phyloP scores from a whole-genome alignment of 2,329 filamentous ascomycete species.

The Aaosphaeria pasadenensis region DNA sequence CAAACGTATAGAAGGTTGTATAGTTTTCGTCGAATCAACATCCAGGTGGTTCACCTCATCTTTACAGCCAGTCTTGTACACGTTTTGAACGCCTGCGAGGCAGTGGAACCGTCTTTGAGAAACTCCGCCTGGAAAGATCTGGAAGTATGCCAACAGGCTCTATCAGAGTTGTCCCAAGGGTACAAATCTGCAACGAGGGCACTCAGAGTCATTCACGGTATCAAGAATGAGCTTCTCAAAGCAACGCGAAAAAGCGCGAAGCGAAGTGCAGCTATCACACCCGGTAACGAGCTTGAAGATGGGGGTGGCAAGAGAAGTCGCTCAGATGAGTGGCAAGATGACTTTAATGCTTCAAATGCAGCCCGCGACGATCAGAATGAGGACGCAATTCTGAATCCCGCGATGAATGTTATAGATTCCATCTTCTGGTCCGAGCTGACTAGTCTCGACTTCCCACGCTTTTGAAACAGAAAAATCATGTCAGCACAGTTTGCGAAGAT shows the following conservation, averaged over 20 bases:
- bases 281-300: background rate
- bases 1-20: conserved; percentile 5
- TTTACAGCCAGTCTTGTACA: conserved; percentile 8
- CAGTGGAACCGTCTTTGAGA: no score
- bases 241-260: conserved; percentile 1
- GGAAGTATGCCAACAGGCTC: conserved; percentile 2
- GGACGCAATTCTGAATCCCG: background rate
- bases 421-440: conserved; percentile 1
- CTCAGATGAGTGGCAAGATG: no score
- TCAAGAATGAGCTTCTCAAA: conserved; percentile 1
- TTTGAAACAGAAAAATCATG: background rate
- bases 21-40: background rate
- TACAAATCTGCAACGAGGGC: background rate
- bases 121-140: background rate
- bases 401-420: conserved; percentile 1
- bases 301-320: conserved; percentile 1
- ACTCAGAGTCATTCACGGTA: background rate
- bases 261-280: background rate
- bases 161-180: background rate
- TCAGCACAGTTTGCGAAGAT: no score
- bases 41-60: conserved; percentile 8
- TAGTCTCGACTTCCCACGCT: conserved; percentile 1
- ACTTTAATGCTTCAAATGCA: background rate
- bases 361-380: background rate
- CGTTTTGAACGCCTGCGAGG: conserved; percentile 7